Percentiles rank a stretch among this genome's conserved stretches.
phyloP scores from a whole-genome alignment of 371 early-diverging fungal genomes.

The Haplosporangium sp. region DNA sequence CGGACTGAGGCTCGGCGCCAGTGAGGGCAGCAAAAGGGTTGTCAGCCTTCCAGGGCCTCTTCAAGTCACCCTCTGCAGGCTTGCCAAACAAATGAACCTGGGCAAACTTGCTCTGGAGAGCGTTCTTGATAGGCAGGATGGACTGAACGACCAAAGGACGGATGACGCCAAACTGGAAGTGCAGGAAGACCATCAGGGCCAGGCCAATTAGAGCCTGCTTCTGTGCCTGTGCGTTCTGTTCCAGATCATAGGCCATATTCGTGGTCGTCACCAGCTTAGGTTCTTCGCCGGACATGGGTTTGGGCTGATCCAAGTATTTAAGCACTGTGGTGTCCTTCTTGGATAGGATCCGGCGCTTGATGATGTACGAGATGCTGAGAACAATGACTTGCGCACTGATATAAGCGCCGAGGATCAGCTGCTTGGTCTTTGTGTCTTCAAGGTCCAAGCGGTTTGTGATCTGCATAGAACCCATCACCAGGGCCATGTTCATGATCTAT shows the following conservation, averaged over 20 bases:
- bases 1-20: slow-evolving; percentile 13
- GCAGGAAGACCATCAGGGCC: slow-evolving; percentile 81
- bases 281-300: slow-evolving; percentile 57
- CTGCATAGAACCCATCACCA: slow-evolving; percentile 79
- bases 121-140: slow-evolving; percentile 82
- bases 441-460: slow-evolving; percentile 75
- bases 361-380: slow-evolving; percentile 63
- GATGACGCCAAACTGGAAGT: slow-evolving; percentile 90
- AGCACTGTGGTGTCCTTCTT: slow-evolving; percentile 84
- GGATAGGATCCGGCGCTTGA: slow-evolving; percentile 65
- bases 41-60: slow-evolving; percentile 87
- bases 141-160: slow-evolving; percentile 93
- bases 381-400: slow-evolving; percentile 72
- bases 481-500: slow-evolving; percentile 70
- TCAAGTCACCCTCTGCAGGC: slow-evolving; percentile 81
- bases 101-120: slow-evolving; percentile 77
- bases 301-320: slow-evolving; percentile 69
- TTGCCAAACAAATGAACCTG: slow-evolving; percentile 86
- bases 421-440: slow-evolving; percentile 71
- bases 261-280: slow-evolving; percentile 72
- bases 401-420: slow-evolving; percentile 73
- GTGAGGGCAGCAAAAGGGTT: slow-evolving; percentile 76
- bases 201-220: slow-evolving; percentile 77
- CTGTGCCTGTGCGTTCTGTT: slow-evolving; percentile 78
- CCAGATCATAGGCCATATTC: slow-evolving; percentile 82